Base-by-base conservation (phyloP, 2,329 filamentous ascomycete genomes). In the Massarina eburnea region DNA sequence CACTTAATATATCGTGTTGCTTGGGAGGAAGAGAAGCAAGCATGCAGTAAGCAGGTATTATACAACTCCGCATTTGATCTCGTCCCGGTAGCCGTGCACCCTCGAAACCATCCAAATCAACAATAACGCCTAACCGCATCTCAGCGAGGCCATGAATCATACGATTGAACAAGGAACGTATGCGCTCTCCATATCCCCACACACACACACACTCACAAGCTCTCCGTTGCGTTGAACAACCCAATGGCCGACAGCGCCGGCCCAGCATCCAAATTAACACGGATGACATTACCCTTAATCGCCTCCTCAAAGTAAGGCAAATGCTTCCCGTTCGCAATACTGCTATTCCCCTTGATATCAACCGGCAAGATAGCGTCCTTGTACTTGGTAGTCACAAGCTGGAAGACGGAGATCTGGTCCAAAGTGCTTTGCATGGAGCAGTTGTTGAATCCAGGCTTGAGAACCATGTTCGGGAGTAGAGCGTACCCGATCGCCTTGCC, bases 401-500 rank as follows among this genome's bases (percentile, higher is more conserved):
- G 54, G 21, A 86, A 59, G 39, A 86, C 70, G 4, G 71, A 55
- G 5, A 62, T 51, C 57, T 84, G 76, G 42, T 79, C 60, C 55
- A 84, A 76, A 48, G 64, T 76, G 53, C 80, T 79, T 46, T 75
- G 76, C 65, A 86, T 77, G 36, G 73, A 61, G 55, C 80, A 76
- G 14, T 67, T 69, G 70, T 86, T 86, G 27, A 63, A 22, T 46
- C 85, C 85, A 2, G 84, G 84, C 26, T 57, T 62, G 37, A 88
- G 76, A 15, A 76, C 51, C 35, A 88, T 71, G 68, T 86, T 74
- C 52, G 80, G 71, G 49, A 88, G 76, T 50, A 75, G 78, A 7
- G 81, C 70, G 32, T 70, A 77, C 41, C 85, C 85, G 49, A 87
- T 74, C 1, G 71, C 52, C 35, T 67, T 54, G 36, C 73, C 76